Conservation (phyloP, 2,329 filamentous ascomycete species). For the Stachybotrys chartarum region DNA sequence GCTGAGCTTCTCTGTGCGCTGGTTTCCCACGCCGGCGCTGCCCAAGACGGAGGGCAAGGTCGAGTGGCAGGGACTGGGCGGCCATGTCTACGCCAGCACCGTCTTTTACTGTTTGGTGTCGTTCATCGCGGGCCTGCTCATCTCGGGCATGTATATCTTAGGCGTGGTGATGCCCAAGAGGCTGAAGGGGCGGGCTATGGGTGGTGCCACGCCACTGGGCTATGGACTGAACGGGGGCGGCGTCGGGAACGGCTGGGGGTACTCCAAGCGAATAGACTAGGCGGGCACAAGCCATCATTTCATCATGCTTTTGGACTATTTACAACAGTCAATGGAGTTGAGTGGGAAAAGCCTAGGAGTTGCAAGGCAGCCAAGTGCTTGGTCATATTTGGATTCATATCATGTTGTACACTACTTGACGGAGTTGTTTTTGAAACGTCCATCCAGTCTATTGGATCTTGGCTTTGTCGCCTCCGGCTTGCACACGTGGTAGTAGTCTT, state of each 20-base stretch:
- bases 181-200: slow-evolving; percentile 41
- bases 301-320: slow-evolving; percentile 7
- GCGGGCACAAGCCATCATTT: slow-evolving; percentile 9
- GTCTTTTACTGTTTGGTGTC: slow-evolving; percentile 55
- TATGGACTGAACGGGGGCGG: slow-evolving; percentile 37
- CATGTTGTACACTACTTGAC: not conserved
- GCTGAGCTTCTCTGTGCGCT: slow-evolving; percentile 72
- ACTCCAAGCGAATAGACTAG: slow-evolving; percentile 46
- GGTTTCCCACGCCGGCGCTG: slow-evolving; percentile 72
- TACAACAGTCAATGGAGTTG: not conserved
- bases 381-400: not conserved
- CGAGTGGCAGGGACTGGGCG: slow-evolving; percentile 58
- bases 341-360: not conserved
- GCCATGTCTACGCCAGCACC: slow-evolving; percentile 56
- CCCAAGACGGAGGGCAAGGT: slow-evolving; percentile 60
- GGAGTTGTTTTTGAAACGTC: not conserved
- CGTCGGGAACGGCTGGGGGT: slow-evolving; percentile 54
- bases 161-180: slow-evolving; percentile 51
- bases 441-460: slow-evolving; percentile 24
- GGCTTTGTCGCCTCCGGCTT: slow-evolving; percentile 21
- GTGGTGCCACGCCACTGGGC: slow-evolving; percentile 50
- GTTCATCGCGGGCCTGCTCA: slow-evolving; percentile 47
- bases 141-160: slow-evolving; percentile 52
- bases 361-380: not conserved
- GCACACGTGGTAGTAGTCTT: slow-evolving; percentile 39